Percentiles rank a stretch among this genome's conserved stretches.
phyloP scores from a whole-genome alignment of 148 eudicot genomes.

The Polygonum aviculare region DNA sequence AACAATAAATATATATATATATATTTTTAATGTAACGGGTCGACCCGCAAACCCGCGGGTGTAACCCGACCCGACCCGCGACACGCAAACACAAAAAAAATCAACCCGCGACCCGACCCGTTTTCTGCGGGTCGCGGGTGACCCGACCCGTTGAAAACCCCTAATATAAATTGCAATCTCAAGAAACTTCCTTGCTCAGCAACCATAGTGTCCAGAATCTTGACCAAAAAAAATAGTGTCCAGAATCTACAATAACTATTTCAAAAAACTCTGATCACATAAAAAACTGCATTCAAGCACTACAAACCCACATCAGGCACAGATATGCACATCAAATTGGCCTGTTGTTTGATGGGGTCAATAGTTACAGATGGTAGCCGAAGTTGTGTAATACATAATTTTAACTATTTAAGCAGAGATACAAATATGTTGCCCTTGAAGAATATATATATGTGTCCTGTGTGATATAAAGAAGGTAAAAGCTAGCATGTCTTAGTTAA shows the following conservation, averaged over 20 bases:
- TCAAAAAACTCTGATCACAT: background rate
- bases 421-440: background rate
- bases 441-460: background rate
- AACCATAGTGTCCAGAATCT: background rate
- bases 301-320: background rate
- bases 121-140: too few species aligned
- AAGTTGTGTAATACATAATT: background rate
- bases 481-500: background rate
- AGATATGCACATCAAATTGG: background rate
- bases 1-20: too few species aligned
- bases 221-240: background rate
- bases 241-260: too few species aligned
- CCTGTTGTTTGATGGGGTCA: background rate
- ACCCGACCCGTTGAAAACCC: too few species aligned
- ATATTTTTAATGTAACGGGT: too few species aligned
- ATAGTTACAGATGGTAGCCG: background rate
- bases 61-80: too few species aligned
- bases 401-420: conserved; percentile 1
- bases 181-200: background rate
- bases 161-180: too few species aligned
- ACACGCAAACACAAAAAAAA: too few species aligned
- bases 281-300: background rate
- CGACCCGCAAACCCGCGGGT: too few species aligned
- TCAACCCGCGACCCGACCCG: too few species aligned
- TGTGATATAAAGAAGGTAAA: background rate